A percentile compares a stretch with the other conserved stretches of the same genome.
These are phyloP conservation scores for Globisporangium cystogenes DNA, from an alignment of 352 stramenopile species.

Conservation along the genomic window DNA sequence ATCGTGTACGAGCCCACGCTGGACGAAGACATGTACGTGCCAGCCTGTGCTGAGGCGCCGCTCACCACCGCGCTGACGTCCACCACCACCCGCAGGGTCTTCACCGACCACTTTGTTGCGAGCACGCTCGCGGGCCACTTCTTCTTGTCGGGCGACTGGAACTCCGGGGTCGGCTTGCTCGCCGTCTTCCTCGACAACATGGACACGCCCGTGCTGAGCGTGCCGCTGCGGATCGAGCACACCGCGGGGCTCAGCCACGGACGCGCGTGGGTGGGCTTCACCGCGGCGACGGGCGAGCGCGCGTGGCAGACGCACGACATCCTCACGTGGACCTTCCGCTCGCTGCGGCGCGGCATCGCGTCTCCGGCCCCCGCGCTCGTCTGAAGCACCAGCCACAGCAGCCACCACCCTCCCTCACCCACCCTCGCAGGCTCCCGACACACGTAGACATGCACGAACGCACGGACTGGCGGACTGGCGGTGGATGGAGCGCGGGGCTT, in stretches of 20 bases:
- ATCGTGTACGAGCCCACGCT: conserved; percentile 78
- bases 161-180: conserved; percentile 67
- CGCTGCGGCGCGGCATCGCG: conserved; percentile 33
- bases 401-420: too few species aligned
- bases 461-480: not conserved
- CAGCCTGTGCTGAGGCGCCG: not conserved
- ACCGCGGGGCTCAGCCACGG: conserved; percentile 79
- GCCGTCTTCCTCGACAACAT: conserved; percentile 87
- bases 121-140: conserved; percentile 61
- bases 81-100: conserved; percentile 35
- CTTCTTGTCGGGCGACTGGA: conserved; percentile 52
- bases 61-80: not conserved
- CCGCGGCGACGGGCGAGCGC: conserved; percentile 72
- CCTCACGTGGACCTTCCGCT: conserved; percentile 76
- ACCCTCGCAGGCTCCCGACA: too few species aligned
- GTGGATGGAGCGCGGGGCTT: not conserved
- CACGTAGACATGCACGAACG: too few species aligned
- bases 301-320: conserved; percentile 90
- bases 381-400: not conserved
- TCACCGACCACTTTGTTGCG: conserved; percentile 47
- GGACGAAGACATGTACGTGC: conserved; percentile 52
- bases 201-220: conserved; percentile 65
- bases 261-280: conserved; percentile 91
- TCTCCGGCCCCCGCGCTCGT: conserved; percentile 6
- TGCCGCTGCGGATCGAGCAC: conserved; percentile 82